phyloP scores from a whole-genome alignment of 441 rosid genomes.

The Aleurites moluccanus region DNA sequence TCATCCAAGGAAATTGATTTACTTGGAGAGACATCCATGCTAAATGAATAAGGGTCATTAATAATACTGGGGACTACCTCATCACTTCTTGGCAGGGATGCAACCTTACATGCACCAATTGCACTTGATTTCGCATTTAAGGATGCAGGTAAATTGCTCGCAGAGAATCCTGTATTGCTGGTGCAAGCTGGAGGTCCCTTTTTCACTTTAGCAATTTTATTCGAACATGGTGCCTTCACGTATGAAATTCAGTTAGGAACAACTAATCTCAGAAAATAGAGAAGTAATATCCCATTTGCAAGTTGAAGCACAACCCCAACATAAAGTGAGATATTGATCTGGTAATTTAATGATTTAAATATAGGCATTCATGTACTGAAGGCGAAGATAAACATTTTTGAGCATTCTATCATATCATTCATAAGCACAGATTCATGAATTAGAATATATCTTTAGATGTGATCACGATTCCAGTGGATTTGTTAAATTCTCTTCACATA shows the following conservation, averaged over 20 bases:
- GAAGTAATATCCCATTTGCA: not conserved
- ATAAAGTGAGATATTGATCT: not conserved
- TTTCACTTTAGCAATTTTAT: conserved; percentile 54
- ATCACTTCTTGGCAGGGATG: conserved; percentile 34
- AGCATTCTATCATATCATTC: not conserved
- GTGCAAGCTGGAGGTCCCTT: conserved; percentile 39
- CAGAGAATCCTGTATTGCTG: conserved; percentile 28
- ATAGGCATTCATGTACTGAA: too few relatives aligned
- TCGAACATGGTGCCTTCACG: conserved; percentile 52
- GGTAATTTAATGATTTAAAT: too few relatives aligned
- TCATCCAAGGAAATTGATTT: conserved; percentile 77
- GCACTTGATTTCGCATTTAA: conserved; percentile 34
- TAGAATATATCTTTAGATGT: not conserved
- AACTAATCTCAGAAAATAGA: not conserved
- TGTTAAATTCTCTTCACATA: not conserved
- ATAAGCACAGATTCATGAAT: not conserved
- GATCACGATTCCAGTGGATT: not conserved
- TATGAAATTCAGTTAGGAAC: conserved; percentile 16
- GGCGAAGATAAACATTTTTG: too few relatives aligned
- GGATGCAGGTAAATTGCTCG: conserved; percentile 24
- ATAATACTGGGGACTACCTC: conserved; percentile 26
- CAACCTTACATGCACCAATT: conserved; percentile 33
- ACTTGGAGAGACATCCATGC: conserved; percentile 52
- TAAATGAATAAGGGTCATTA: conserved; percentile 26
- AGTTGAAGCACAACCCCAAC: not conserved